A percentile compares a stretch with the other conserved stretches of the same genome.
Evolutionary conservation across 345 rosid genomes (phyloP).

Genomic region (Sonneratia alba): DNA sequence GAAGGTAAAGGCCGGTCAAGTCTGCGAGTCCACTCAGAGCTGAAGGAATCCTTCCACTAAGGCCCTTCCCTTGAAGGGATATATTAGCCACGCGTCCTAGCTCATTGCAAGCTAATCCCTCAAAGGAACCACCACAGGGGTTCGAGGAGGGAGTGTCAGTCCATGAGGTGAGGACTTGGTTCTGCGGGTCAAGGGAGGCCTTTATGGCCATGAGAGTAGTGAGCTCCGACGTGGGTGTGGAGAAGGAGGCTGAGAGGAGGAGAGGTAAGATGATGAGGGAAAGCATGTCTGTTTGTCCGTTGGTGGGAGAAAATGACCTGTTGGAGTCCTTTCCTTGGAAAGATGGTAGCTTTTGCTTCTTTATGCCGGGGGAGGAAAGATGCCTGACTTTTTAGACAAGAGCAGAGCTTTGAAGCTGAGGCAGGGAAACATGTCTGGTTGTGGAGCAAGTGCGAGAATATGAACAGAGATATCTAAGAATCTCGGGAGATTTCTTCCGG

Average conservation of each 20-base stretch:
- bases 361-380: background rate
- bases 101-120: slow-evolving; percentile 82
- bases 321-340: background rate
- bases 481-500: background rate
- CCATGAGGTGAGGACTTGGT: slow-evolving; percentile 70
- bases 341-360: background rate
- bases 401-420: background rate
- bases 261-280: slow-evolving; percentile 15
- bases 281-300: background rate
- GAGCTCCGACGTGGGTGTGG: slow-evolving; percentile 43
- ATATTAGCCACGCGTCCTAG: slow-evolving; percentile 62
- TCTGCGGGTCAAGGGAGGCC: slow-evolving; percentile 70
- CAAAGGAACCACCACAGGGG: slow-evolving; percentile 59
- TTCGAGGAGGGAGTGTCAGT: slow-evolving; percentile 22
- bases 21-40: slow-evolving; percentile 60
- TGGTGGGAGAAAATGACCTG: background rate
- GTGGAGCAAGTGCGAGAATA: background rate
- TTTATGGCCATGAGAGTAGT: slow-evolving; percentile 63
- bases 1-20: slow-evolving; percentile 85
- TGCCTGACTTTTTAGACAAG: background rate
- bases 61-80: slow-evolving; percentile 87
- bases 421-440: background rate
- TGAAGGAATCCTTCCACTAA: slow-evolving; percentile 62
- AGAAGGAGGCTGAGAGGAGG: slow-evolving; percentile 21
- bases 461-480: background rate